Conservation (phyloP, 169 alveolate species). For the Neospora caninum region DNA sequence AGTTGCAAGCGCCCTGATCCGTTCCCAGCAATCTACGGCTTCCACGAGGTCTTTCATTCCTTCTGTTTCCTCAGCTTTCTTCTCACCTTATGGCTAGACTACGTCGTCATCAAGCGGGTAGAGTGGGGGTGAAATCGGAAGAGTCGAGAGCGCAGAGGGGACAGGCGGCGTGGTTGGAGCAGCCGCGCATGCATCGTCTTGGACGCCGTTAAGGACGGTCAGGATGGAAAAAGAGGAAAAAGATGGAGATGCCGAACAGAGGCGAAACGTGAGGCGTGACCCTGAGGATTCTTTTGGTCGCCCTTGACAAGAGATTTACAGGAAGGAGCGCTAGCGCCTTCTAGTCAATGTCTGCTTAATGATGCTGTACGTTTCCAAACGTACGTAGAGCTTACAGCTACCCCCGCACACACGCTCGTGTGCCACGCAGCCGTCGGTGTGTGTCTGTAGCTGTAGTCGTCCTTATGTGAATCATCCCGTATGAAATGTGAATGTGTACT, state of each 20-base stretch:
- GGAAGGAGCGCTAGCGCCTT: background rate
- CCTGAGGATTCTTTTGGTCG: background rate
- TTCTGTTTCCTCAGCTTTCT: conserved; percentile 53
- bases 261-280: background rate
- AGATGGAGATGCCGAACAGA: background rate
- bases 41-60: conserved; percentile 66
- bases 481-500: too few relatives aligned
- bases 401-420: too few relatives aligned
- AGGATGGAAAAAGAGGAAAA: background rate
- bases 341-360: too few relatives aligned
- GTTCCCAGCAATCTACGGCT: conserved; percentile 56
- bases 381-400: too few relatives aligned
- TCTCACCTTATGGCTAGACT: conserved; percentile 67
- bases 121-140: conserved; percentile 41
- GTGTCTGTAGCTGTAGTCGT: too few relatives aligned
- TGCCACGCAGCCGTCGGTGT: too few relatives aligned
- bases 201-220: background rate
- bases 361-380: too few relatives aligned
- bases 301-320: background rate
- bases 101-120: conserved; percentile 52
- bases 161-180: background rate
- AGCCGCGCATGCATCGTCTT: background rate
- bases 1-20: conserved; percentile 65
- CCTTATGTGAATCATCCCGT: too few relatives aligned
- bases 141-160: background rate